These are phyloP conservation scores for Dactylella cylindrospora DNA, from an alignment of 2,329 filamentous ascomycete genomes.

Conservation along the genomic window DNA sequence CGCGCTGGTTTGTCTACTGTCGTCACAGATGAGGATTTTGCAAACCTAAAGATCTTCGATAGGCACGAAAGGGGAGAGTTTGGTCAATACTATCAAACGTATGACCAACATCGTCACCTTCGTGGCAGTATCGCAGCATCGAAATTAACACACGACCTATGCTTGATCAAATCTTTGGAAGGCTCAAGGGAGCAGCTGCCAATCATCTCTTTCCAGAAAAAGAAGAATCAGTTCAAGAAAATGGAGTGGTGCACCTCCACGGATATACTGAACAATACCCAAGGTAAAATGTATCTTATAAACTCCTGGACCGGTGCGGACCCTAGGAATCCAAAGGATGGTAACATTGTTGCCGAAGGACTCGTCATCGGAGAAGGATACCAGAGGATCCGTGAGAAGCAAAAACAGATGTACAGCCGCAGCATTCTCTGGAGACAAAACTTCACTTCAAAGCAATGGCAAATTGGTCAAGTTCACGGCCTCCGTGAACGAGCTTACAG, in stretches of 20 bases:
- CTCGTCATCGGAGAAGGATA: conserved; percentile 34
- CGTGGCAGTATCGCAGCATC: conserved; percentile 26
- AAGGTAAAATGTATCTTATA: conserved; percentile 39
- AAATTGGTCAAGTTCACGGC: conserved; percentile 30
- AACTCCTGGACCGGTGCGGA: conserved; percentile 35
- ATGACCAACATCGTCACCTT: conserved; percentile 13
- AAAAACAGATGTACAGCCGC: conserved; percentile 39
- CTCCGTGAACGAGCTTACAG: conserved; percentile 28
- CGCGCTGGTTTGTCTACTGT: conserved; percentile 12
- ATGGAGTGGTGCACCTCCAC: conserved; percentile 40
- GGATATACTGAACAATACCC: conserved; percentile 15
- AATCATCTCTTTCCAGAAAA: conserved; percentile 34
- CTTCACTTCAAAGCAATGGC: conserved; percentile 40
- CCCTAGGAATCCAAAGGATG: conserved; percentile 39
- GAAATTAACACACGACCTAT: conserved; percentile 33
- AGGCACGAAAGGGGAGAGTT: conserved; percentile 15
- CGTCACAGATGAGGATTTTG: conserved; percentile 28
- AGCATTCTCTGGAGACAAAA: conserved; percentile 41
- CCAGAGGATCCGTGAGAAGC: conserved; percentile 27
- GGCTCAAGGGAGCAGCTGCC: conserved; percentile 28
- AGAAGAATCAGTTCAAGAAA: conserved; percentile 36
- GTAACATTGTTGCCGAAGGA: conserved; percentile 35
- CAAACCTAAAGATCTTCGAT: conserved; percentile 25
- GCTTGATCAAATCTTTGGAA: conserved; percentile 21
- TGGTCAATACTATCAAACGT: conserved; percentile 30